Evolutionary conservation across 2,329 filamentous ascomycete species (phyloP).

Genomic region (Aspergillus japonicus): DNA sequence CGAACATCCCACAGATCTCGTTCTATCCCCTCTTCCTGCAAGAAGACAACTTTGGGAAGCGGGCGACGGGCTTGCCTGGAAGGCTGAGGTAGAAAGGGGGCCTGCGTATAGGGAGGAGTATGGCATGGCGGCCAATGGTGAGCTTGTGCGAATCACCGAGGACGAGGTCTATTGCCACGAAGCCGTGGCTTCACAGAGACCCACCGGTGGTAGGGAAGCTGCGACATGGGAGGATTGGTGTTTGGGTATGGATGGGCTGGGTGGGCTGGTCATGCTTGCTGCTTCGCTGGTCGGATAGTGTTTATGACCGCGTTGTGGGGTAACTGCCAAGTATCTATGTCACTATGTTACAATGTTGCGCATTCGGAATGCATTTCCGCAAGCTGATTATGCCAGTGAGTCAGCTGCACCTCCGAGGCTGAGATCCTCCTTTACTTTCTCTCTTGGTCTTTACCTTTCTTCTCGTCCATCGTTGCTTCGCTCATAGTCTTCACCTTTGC

Average conservation of each 20-base stretch:
- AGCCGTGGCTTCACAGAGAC: background rate
- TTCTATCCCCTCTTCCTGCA: constrained; percentile 46
- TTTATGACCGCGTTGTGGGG: no score
- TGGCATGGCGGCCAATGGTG: background rate
- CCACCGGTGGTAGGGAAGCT: background rate
- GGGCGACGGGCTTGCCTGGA: constrained; percentile 35
- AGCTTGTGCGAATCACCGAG: background rate
- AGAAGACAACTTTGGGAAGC: constrained; percentile 49
- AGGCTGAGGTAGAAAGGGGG: constrained; percentile 29
- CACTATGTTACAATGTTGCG: no score
- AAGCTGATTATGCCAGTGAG: no score
- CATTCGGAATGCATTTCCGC: no score
- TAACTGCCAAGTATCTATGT: no score
- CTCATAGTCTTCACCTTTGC: no score
- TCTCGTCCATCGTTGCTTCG: no score
- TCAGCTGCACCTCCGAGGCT: no score
- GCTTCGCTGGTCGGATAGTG: constrained; percentile 30
- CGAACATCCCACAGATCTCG: constrained; percentile 32
- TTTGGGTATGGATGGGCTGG: constrained; percentile 47
- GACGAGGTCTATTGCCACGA: background rate
- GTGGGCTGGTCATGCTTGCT: constrained; percentile 48
- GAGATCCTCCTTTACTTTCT: no score
- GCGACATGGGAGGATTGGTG: constrained; percentile 49
- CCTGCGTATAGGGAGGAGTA: background rate
- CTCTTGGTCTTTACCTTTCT: no score